Conservation (phyloP, 805 yeast genomes). For the Metschnikowia baotianmanensis region DNA sequence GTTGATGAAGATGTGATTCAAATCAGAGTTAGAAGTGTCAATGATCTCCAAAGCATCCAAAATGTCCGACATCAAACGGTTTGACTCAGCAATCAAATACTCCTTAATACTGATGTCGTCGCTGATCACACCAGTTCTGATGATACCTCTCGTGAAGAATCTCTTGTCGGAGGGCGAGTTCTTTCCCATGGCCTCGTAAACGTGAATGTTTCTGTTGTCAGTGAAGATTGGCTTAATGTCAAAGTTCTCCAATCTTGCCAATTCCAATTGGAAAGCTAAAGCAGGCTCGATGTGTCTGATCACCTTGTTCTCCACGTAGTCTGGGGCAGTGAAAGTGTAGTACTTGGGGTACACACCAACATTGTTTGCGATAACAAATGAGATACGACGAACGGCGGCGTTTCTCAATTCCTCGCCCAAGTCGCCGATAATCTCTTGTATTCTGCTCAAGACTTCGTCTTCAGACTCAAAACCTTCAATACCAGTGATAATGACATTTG, state of each 20-base stretch:
- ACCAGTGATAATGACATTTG: conserved; percentile 72
- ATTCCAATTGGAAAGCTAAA: conserved; percentile 93
- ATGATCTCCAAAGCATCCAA: conserved; percentile 92
- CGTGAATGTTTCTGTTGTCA: conserved; percentile 96
- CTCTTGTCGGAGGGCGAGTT: conserved; percentile 91
- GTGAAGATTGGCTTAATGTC: conserved; percentile 92
- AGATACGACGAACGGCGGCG: conserved; percentile 84
- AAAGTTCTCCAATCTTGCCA: conserved; percentile 91
- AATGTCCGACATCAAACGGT: conserved; percentile 92
- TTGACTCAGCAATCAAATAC: conserved; percentile 93
- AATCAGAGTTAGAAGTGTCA: conserved; percentile 91
- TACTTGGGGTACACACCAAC: conserved; percentile 92
- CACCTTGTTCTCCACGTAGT: conserved; percentile 81
- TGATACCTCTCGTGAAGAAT: conserved; percentile 95
- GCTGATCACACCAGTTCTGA: conserved; percentile 91
- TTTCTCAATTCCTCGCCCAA: conserved; percentile 65
- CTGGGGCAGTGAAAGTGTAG: conserved; percentile 91
- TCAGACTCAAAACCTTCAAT: conserved; percentile 75
- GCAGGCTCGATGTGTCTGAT: conserved; percentile 99
- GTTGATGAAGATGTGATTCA: conserved; percentile 96
- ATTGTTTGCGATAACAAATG: conserved; percentile 81
- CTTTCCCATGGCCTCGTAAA: conserved; percentile 94
- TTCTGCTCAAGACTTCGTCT: conserved; percentile 59
- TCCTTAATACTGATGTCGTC: conserved; percentile 92
- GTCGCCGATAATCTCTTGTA: conserved; percentile 64